Base-by-base conservation (phyloP, 2,329 filamentous ascomycete species). In the Pseudocercospora fuligena region DNA sequence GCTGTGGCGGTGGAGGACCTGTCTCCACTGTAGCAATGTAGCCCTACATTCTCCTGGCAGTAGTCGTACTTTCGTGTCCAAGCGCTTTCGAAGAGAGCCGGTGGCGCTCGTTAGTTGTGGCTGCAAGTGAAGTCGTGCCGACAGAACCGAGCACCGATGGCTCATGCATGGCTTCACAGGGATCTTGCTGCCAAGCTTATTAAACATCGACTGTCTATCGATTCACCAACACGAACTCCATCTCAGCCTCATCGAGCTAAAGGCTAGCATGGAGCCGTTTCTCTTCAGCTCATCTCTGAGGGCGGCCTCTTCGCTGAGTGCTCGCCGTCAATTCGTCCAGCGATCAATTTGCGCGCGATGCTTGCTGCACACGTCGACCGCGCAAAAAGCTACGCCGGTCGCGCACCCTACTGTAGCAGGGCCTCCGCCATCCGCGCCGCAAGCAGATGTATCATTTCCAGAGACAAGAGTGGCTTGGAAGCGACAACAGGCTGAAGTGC, bases 381-480 rank as follows among this genome's bases (percentile, higher is more conserved):
- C 78, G 33, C 82, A 80, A 66, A 76, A 79, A 61, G 87, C 87
- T 8, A 84, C 85, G 58, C 86, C 87, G 14, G 81, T 89, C 65
- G 83, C 86, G 6, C 81, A 82, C 69, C 82, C 87, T 62, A 88
- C 85, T 11, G 83, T 87, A 11, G 82, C 86, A 58, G 87, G 87
- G 3, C 87, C 87, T 61, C 88, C 88, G 43, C 88, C 88, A 2
- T 83, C 83, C 70, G 82, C 86, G 21, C 88, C 88, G 16, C 79
- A 82, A 58, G 82, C 85, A 5, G 73, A 80, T 3, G 76, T 82
- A 7, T 79, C 83, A 16, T 81, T 83, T 64, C 81, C 84, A 31
- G 78, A 82, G 61, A 82, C 83, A 46, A 77, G 82, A 19, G 74
- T 86, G 16, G 82, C 81, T 33, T 76, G 83, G 61, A 84, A 85